Conservation (phyloP, 371 early-diverging fungal species). For the Rhizopus stolonifer region DNA sequence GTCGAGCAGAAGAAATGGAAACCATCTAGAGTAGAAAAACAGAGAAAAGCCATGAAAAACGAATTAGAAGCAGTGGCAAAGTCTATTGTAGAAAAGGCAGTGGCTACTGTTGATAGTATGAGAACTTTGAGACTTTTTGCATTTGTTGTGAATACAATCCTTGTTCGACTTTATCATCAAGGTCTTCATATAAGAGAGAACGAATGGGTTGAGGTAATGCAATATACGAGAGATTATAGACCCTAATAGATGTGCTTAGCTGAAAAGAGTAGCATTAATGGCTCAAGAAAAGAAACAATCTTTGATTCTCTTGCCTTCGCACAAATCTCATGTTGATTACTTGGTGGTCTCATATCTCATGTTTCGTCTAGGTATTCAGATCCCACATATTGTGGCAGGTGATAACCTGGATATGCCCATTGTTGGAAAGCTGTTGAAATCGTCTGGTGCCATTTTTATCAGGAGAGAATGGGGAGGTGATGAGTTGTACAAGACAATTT, state of each 20-base stretch:
- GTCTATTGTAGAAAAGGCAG: constrained; percentile 66
- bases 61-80: constrained; percentile 60
- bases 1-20: constrained; percentile 30
- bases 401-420: constrained; percentile 85
- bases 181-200: constrained; percentile 83
- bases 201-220: constrained; percentile 78
- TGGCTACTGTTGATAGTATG: constrained; percentile 67
- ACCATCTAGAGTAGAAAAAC: constrained; percentile 19
- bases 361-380: constrained; percentile 77
- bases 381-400: constrained; percentile 90
- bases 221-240: too few species aligned
- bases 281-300: constrained; percentile 73
- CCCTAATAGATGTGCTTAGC: constrained; percentile 26
- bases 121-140: constrained; percentile 67
- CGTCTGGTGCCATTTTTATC: constrained; percentile 83
- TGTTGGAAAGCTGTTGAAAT: constrained; percentile 68
- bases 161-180: constrained; percentile 79
- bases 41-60: constrained; percentile 41
- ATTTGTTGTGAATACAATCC: constrained; percentile 71
- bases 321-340: constrained; percentile 91
- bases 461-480: constrained; percentile 83
- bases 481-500: constrained; percentile 66
- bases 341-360: constrained; percentile 84
- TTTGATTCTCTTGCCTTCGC: constrained; percentile 80
- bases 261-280: constrained; percentile 61